Evolutionary conservation across 208 protist species (phyloP).

Genomic region (Balamuthia mandrillaris): DNA sequence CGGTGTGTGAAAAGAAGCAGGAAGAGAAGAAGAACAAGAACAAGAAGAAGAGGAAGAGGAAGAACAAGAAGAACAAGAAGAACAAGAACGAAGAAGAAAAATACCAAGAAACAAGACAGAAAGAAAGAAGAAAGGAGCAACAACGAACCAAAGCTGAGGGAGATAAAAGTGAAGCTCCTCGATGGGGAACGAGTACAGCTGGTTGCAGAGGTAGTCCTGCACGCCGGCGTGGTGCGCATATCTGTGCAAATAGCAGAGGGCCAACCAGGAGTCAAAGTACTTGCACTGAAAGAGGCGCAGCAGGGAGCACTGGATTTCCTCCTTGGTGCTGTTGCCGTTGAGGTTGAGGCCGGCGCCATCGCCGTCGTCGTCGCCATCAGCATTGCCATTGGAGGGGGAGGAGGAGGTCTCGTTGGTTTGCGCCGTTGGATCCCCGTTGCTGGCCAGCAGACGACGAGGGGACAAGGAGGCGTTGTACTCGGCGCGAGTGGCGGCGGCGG

Average conservation of each 20-base stretch:
- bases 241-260: conserved; percentile 9
- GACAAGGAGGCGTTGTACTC: too few relatives aligned
- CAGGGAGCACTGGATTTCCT: neutral
- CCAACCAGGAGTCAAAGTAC: conserved; percentile 23
- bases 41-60: neutral
- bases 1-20: too few relatives aligned
- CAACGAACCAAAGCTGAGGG: conserved; percentile 2
- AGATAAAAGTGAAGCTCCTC: neutral
- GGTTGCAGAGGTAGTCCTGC: conserved; percentile 15
- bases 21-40: neutral
- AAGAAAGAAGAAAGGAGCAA: neutral
- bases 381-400: neutral
- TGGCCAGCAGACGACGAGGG: too few relatives aligned
- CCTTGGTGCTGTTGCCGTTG: neutral
- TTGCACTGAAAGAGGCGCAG: neutral
- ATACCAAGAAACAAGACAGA: neutral
- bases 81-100: too few relatives aligned
- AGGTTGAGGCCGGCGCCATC: neutral
- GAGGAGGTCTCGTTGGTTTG: neutral
- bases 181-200: conserved; percentile 7
- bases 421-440: neutral
- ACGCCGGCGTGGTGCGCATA: neutral
- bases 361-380: neutral
- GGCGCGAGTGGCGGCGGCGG: too few relatives aligned
- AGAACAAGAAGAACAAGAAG: neutral